Percentiles rank a stretch among this genome's conserved stretches.
Evolutionary conservation across 176 grass and related monocot genomes (phyloP).

Genomic region (Oryza meridionalis): DNA sequence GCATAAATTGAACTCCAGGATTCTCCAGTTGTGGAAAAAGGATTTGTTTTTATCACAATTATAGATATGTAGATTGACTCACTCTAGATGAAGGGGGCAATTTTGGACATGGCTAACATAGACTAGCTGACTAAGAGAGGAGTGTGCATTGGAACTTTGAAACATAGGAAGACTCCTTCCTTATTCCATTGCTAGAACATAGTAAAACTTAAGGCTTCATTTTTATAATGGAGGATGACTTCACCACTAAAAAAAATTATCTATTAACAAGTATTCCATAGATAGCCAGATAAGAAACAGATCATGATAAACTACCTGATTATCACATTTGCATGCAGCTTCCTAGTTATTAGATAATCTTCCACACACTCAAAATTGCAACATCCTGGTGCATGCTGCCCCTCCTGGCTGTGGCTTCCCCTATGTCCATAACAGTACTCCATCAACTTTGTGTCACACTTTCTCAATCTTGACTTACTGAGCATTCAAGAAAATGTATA

Average conservation of each 20-base stretch:
- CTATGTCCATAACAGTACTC: background rate
- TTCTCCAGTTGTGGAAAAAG: background rate
- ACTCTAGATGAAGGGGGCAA: background rate
- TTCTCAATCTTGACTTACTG: too few relatives aligned
- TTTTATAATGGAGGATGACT: background rate
- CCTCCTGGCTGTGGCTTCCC: background rate
- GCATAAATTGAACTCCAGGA: background rate
- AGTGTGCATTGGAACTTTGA: background rate
- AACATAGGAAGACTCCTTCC: background rate
- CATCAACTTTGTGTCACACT: background rate
- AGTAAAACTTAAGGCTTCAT: background rate
- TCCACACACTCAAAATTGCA: background rate
- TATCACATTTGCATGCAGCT: background rate
- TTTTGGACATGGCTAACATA: background rate
- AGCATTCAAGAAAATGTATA: too few relatives aligned
- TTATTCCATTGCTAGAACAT: background rate
- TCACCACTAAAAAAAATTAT: background rate
- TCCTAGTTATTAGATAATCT: background rate
- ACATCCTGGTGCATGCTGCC: background rate
- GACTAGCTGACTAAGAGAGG: background rate
- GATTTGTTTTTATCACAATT: conserved; percentile 1
- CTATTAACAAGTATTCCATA: background rate
- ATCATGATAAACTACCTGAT: background rate
- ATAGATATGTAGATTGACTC: background rate
- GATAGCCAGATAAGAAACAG: background rate